These are phyloP conservation scores for Acanthamoeba polyphaga DNA, from an alignment of 208 protist species.

Conservation along the genomic window DNA sequence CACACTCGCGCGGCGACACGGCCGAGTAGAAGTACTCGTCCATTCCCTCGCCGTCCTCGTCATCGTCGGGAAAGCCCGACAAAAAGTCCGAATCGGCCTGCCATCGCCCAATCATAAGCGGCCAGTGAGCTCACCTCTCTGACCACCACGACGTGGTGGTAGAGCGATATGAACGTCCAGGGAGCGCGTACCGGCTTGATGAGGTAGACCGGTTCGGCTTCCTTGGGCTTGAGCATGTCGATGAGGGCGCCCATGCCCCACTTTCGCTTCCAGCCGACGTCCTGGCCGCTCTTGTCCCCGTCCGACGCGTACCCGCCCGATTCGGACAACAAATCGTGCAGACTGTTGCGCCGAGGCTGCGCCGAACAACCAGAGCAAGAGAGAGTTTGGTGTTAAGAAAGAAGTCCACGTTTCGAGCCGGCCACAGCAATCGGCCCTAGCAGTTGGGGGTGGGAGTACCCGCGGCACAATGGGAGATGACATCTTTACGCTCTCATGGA, in stretches of 20 bases:
- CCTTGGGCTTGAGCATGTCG: conserved; percentile 72
- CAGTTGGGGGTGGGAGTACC: too few species aligned
- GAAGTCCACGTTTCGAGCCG: neutral
- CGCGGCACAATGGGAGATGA: neutral
- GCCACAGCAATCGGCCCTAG: too few species aligned
- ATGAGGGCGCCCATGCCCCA: conserved; percentile 72
- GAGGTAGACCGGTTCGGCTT: conserved; percentile 71
- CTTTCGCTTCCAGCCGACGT: conserved; percentile 47
- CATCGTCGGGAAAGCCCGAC: conserved; percentile 41
- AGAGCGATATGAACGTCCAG: neutral
- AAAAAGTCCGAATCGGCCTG: conserved; percentile 43
- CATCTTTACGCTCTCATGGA: neutral
- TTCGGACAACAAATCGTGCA: conserved; percentile 20
- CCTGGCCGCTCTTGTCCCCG: conserved; percentile 7
- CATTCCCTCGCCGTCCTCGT: conserved; percentile 56
- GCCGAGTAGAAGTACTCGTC: conserved; percentile 61
- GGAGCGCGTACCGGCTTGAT: conserved; percentile 63
- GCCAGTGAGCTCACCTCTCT: neutral
- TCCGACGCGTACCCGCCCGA: conserved; percentile 1
- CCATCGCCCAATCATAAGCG: neutral
- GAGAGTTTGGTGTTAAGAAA: neutral
- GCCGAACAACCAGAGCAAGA: neutral
- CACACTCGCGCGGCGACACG: conserved; percentile 45
- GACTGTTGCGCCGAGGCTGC: conserved; percentile 9
- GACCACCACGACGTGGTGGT: neutral